Conservation (phyloP, 768 basidiomycete genomes). For the Amyloporia xantha region DNA sequence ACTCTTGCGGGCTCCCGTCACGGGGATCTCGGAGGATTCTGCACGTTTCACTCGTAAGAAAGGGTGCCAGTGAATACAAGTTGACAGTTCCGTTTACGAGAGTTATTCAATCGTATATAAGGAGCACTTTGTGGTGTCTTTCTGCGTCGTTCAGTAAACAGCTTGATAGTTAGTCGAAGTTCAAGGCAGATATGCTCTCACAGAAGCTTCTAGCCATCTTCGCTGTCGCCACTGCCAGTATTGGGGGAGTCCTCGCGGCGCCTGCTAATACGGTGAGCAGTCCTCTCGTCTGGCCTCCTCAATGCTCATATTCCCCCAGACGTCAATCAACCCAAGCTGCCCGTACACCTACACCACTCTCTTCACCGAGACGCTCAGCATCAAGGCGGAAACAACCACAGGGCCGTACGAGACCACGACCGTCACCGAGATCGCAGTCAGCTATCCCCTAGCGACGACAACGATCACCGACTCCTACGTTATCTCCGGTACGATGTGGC, state of each 20-base stretch:
- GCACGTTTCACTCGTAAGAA: too few species aligned
- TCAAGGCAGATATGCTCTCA: too few species aligned
- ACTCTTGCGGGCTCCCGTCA: too few species aligned
- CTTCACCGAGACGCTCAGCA: conserved; percentile 1
- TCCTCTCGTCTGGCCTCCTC: neutral
- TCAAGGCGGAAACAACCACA: conserved; percentile 3
- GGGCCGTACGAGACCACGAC: conserved; percentile 4
- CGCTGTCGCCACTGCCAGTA: neutral
- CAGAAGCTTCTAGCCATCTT: neutral
- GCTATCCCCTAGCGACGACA: conserved; percentile 1
- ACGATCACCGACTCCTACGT: neutral
- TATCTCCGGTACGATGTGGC: neutral
- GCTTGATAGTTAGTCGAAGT: too few species aligned
- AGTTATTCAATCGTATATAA: too few species aligned
- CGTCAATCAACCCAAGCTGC: neutral
- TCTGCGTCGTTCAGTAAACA: too few species aligned
- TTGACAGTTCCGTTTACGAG: too few species aligned
- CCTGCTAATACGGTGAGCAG: neutral
- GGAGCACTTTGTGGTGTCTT: too few species aligned
- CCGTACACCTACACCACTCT: neutral
- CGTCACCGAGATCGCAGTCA: neutral
- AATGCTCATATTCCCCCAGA: neutral
- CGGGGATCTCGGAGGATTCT: too few species aligned
- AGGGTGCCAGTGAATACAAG: too few species aligned
- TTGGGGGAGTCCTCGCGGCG: neutral